Conservation (phyloP, 148 eudicot genomes). For the Talinum fruticosum region DNA sequence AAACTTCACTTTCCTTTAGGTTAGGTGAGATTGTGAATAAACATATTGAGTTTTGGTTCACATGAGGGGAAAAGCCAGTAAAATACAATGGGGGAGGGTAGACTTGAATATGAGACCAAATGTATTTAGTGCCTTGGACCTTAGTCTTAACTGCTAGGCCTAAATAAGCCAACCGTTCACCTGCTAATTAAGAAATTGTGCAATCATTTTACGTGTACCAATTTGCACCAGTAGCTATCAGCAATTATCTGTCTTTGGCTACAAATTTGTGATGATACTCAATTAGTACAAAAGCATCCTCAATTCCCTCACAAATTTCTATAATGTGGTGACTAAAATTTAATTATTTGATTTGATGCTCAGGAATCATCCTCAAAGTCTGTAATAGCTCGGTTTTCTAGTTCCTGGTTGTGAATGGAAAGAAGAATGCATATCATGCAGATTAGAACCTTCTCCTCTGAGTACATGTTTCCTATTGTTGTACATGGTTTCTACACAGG, state of each 20-base stretch:
- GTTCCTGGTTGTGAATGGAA: neutral
- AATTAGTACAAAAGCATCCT: neutral
- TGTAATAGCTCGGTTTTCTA: neutral
- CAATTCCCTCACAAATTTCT: neutral
- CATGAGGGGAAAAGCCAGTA: no score
- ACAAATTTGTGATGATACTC: neutral
- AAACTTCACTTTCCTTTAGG: neutral
- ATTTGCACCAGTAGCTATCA: neutral
- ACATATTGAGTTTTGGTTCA: neutral
- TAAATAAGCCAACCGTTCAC: no score
- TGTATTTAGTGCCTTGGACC: no score
- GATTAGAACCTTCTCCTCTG: neutral
- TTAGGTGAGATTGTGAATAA: neutral
- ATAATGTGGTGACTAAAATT: neutral
- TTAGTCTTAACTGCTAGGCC: no score
- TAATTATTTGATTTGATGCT: neutral
- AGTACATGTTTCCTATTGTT: neutral
- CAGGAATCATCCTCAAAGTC: neutral
- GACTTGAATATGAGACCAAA: no score
- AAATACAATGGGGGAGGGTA: no score
- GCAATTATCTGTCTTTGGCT: neutral
- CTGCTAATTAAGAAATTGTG: no score
- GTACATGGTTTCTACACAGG: constrained; percentile 21
- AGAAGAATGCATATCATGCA: neutral
- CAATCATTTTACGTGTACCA: no score